Evolutionary conservation across 441 rosid genomes (phyloP).

Genomic region (Gossypium trilobum): DNA sequence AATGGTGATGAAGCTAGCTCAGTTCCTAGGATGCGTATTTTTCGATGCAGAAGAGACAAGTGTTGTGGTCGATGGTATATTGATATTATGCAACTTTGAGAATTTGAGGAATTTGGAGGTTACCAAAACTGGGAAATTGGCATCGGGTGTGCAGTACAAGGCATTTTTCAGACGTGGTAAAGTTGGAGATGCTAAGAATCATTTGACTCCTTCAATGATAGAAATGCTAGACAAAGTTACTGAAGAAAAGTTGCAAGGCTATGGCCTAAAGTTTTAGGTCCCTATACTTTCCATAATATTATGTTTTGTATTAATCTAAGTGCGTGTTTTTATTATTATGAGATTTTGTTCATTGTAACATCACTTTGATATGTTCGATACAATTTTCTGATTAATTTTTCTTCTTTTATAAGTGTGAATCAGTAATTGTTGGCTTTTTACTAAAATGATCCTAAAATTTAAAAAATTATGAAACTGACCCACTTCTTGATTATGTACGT

Average conservation of each 20-base stretch:
- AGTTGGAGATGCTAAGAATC: conserved; percentile 43
- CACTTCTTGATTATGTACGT: too few species aligned
- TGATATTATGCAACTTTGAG: conserved; percentile 39
- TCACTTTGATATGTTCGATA: too few species aligned
- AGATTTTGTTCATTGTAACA: too few species aligned
- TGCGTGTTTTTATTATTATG: too few species aligned
- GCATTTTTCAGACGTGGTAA: conserved; percentile 39
- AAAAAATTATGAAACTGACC: too few species aligned
- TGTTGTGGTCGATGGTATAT: conserved; percentile 24
- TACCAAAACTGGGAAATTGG: conserved; percentile 29
- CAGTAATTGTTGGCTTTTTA: too few species aligned
- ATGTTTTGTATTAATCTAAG: too few species aligned
- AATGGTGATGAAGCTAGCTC: conserved; percentile 26
- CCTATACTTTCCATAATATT: background rate
- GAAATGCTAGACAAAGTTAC: conserved; percentile 31
- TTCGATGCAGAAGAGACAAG: conserved; percentile 31
- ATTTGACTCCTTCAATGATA: conserved; percentile 33
- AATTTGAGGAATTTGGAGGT: conserved; percentile 41
- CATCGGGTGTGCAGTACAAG: conserved; percentile 21
- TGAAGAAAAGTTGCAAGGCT: conserved; percentile 22
- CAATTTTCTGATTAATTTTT: too few species aligned
- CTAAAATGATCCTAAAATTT: too few species aligned
- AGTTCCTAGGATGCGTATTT: conserved; percentile 39
- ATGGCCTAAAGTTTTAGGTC: conserved; percentile 24
- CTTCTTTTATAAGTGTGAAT: too few species aligned